phyloP scores from a whole-genome alignment of 1,139 yeast species.

The Saccharomyces hybrid region DNA sequence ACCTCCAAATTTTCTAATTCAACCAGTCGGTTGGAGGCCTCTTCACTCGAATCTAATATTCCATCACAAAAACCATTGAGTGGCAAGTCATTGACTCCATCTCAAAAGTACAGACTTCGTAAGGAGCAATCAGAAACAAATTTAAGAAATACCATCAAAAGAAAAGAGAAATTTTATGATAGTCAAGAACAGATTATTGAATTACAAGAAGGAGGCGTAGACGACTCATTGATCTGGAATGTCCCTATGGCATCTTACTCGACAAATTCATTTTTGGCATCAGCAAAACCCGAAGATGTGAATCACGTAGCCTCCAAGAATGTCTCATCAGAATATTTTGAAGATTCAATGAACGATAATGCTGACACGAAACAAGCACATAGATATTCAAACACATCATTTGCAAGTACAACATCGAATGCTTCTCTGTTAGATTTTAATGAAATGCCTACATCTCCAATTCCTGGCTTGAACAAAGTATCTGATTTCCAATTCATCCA shows the following conservation, averaged over 20 bases:
- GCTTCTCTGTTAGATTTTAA: constrained; percentile 18
- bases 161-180: constrained; percentile 39
- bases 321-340: background rate
- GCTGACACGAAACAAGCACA: background rate
- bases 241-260: constrained; percentile 41
- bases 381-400: constrained; percentile 3
- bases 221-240: constrained; percentile 38
- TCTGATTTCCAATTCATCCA: constrained; percentile 33
- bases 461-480: constrained; percentile 32
- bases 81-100: constrained; percentile 30
- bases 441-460: constrained; percentile 37
- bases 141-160: constrained; percentile 29
- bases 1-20: background rate
- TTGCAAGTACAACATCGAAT: constrained; percentile 7
- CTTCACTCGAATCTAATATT: background rate
- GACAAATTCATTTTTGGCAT: constrained; percentile 32
- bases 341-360: background rate
- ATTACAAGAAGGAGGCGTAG: constrained; percentile 28
- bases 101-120: constrained; percentile 34
- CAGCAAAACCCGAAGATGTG: constrained; percentile 8
- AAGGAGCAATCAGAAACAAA: constrained; percentile 34
- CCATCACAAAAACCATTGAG: background rate
- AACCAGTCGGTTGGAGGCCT: background rate
- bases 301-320: background rate
- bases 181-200: constrained; percentile 30